Percentiles rank a stretch among this genome's conserved stretches.
Conservation (phyloP, 1,284 basidiomycete species). For the Cryptococcus hybrid region DNA sequence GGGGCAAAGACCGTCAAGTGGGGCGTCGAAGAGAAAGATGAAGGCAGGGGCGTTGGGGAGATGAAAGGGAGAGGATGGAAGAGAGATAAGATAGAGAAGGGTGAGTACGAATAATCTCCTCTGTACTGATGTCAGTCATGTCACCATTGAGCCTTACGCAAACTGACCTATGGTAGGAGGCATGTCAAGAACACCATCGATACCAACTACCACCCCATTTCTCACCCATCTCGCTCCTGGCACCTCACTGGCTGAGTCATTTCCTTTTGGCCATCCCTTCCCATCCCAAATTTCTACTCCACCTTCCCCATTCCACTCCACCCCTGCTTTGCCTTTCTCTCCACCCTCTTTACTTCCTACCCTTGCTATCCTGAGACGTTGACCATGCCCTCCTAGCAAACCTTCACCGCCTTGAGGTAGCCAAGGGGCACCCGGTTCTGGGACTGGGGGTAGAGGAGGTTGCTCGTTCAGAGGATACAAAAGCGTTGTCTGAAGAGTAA, state of each 20-base stretch:
- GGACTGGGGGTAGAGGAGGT: conserved; percentile 59
- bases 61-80: conserved; percentile 55
- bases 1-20: conserved; percentile 90
- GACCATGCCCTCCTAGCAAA: conserved; percentile 75
- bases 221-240: conserved; percentile 53
- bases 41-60: conserved; percentile 65
- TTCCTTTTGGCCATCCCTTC: conserved; percentile 26
- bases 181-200: conserved; percentile 71
- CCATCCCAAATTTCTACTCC: conserved; percentile 54
- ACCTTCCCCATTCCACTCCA: conserved; percentile 67
- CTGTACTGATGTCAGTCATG: conserved; percentile 44
- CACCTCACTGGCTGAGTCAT: conserved; percentile 37
- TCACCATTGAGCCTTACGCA: neutral
- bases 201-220: conserved; percentile 76
- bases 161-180: conserved; percentile 71
- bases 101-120: conserved; percentile 59
- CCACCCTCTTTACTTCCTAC: conserved; percentile 51
- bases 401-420: conserved; percentile 70
- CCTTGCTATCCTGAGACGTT: conserved; percentile 67
- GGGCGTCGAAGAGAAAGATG: conserved; percentile 51
- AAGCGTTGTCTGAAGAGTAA: conserved; percentile 58
- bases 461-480: conserved; percentile 62
- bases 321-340: conserved; percentile 60
- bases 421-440: conserved; percentile 78
- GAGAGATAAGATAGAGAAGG: conserved; percentile 67